Conservation (phyloP, 305 asterid species). For the Fraxinus xanthoxyloides region DNA sequence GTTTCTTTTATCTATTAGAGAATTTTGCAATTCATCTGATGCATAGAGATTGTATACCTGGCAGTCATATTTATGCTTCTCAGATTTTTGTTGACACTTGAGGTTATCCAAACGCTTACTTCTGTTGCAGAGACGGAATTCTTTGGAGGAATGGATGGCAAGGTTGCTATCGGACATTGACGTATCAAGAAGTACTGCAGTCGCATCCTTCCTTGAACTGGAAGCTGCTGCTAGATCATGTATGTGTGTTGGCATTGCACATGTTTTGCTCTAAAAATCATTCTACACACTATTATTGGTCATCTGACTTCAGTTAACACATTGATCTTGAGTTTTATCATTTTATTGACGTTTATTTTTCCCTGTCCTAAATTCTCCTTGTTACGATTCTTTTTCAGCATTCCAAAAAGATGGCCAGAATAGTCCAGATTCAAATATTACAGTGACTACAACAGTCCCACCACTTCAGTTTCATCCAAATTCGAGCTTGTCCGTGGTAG, state of each 20-base stretch:
- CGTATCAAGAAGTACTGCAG: slow-evolving; percentile 71
- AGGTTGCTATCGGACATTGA: slow-evolving; percentile 87
- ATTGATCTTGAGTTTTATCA: slow-evolving; percentile 19
- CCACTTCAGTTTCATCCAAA: slow-evolving; percentile 48
- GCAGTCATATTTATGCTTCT: slow-evolving; percentile 18
- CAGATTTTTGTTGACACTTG: slow-evolving; percentile 11
- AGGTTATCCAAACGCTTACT: slow-evolving; percentile 24
- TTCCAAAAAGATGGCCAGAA: slow-evolving; percentile 73
- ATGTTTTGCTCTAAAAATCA: slow-evolving; percentile 10
- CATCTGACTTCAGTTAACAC: not conserved
- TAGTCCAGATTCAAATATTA: slow-evolving; percentile 42
- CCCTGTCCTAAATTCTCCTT: slow-evolving; percentile 12
- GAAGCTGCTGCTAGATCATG: slow-evolving; percentile 98
- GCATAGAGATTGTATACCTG: slow-evolving; percentile 19
- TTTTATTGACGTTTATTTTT: not conserved
- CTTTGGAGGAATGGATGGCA: slow-evolving; percentile 93
- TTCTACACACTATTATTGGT: not conserved
- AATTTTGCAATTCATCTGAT: slow-evolving; percentile 1
- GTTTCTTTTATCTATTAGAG: not conserved
- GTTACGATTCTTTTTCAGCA: slow-evolving; percentile 48
- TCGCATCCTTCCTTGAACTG: slow-evolving; percentile 93
- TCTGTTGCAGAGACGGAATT: slow-evolving; percentile 67
- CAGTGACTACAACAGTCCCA: slow-evolving; percentile 44
- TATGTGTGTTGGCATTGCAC: slow-evolving; percentile 36
- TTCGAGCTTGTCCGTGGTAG: slow-evolving; percentile 42